Percentiles rank a stretch among this genome's conserved stretches.
These are phyloP conservation scores for Tricholoma sp. DNA, from an alignment of 768 basidiomycete species.

Conservation along the genomic window DNA sequence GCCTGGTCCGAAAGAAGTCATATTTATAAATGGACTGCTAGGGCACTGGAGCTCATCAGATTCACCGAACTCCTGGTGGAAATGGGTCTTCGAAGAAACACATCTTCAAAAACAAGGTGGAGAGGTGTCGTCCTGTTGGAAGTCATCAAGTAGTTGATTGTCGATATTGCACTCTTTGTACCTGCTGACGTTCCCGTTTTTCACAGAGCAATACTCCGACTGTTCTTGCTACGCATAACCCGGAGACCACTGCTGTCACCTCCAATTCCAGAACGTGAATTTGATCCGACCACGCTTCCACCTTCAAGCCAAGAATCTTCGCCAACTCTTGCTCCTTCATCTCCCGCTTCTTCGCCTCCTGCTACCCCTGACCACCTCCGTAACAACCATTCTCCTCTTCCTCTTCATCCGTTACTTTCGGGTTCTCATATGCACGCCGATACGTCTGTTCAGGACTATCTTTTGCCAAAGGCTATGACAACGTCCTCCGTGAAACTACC, in stretches of 20 bases:
- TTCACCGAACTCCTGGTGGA: slow-evolving; percentile 85
- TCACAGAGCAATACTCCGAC: slow-evolving; percentile 65
- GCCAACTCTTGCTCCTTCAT: slow-evolving; percentile 56
- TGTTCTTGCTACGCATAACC: slow-evolving; percentile 71
- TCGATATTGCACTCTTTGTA: slow-evolving; percentile 2
- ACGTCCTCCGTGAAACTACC: slow-evolving; percentile 70
- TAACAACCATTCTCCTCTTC: slow-evolving; percentile 70
- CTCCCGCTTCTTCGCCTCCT: slow-evolving; percentile 49
- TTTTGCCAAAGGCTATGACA: slow-evolving; percentile 77
- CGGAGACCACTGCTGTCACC: slow-evolving; percentile 70
- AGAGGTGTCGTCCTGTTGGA: slow-evolving; percentile 75
- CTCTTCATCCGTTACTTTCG: slow-evolving; percentile 57
- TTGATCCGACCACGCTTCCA: slow-evolving; percentile 70
- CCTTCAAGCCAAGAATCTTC: slow-evolving; percentile 48
- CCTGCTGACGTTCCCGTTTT: slow-evolving; percentile 8
- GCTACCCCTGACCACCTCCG: slow-evolving; percentile 75
- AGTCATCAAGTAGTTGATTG: slow-evolving; percentile 68
- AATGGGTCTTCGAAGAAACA: slow-evolving; percentile 77
- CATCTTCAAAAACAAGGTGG: slow-evolving; percentile 65
- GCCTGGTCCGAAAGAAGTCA: slow-evolving; percentile 73
- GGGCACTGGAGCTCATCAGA: slow-evolving; percentile 69
- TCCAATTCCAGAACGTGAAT: slow-evolving; percentile 83
- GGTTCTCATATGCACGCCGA: slow-evolving; percentile 46
- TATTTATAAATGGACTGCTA: slow-evolving; percentile 75
- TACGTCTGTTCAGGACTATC: slow-evolving; percentile 68